Evolutionary conservation across 768 basidiomycete species (phyloP).

Genomic region (Rhodotorula paludigena): DNA sequence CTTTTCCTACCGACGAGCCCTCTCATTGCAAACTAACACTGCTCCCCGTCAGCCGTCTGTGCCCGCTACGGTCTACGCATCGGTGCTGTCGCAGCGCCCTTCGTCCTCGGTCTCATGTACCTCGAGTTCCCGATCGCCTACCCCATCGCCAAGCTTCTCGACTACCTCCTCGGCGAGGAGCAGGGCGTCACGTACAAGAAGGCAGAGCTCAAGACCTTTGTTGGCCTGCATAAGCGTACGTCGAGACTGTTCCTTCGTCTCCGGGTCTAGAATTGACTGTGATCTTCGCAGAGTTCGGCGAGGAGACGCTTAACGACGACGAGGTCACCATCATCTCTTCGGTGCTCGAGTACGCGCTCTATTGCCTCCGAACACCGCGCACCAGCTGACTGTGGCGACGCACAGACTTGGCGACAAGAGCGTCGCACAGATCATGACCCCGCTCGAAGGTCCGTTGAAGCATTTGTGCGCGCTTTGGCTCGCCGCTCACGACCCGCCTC

Average conservation of each 20-base stretch:
- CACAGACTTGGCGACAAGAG: constrained; percentile 43
- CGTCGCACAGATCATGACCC: constrained; percentile 73
- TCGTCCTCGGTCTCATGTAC: constrained; percentile 58
- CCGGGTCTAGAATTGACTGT: not conserved
- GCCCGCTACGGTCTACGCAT: constrained; percentile 71
- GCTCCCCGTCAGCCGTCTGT: constrained; percentile 56
- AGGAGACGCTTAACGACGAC: constrained; percentile 50
- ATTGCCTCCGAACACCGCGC: too few relatives aligned
- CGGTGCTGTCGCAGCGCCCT: constrained; percentile 69
- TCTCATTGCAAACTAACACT: too few relatives aligned
- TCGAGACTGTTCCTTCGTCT: not conserved
- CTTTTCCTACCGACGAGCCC: not conserved
- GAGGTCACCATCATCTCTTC: constrained; percentile 47
- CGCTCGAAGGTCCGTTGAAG: constrained; percentile 54
- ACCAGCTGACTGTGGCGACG: too few relatives aligned
- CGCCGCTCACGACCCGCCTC: not conserved
- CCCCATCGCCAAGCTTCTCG: constrained; percentile 67
- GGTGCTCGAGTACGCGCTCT: constrained; percentile 32
- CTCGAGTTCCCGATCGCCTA: constrained; percentile 61
- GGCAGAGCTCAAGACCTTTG: constrained; percentile 50
- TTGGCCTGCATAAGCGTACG: constrained; percentile 49
- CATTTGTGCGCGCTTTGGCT: fast-evolving
- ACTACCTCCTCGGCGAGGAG: constrained; percentile 68
- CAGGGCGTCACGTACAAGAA: constrained; percentile 53
- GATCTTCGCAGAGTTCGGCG: constrained; percentile 41